Base-by-base conservation (phyloP, 441 rosid species). In the Aquilaria agallochum region DNA sequence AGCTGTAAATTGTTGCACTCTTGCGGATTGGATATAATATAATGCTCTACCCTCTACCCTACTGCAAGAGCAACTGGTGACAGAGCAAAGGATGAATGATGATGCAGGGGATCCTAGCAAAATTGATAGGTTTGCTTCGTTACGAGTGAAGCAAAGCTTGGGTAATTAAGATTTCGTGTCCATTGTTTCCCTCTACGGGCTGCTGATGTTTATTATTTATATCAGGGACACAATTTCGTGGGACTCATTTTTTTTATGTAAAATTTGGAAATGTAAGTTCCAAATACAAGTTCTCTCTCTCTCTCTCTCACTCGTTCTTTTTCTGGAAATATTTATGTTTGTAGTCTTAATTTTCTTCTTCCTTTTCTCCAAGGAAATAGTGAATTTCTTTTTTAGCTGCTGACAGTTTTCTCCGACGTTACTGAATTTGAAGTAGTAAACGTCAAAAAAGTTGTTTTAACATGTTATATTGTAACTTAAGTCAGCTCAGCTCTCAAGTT, bases 1-100 rank as follows among this genome's bases (percentile, higher is more conserved):
- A 56, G 65, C 54, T 78, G 83, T 78, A 77, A 76, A 82, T 66
- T 70, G 81, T 60, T 30, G 34, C 59, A 51, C 66, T 58, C 56
- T 45, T 32, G 60, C 61, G 68, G 68, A 49, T 48, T 34, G 58
- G 57, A 61, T 53, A 60, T 27, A 58, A 20, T 20, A 20, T 20
- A 40, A 40, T 40, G 45, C 52, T 59, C 55, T 66, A 1, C 15
- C 67, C 64, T 50, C 65, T 11, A 31, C 64, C 74, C 68, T 58
- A 65, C 63, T 58, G 68, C 60, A 53, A 69, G 75, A 58, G 68
- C 59, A 48, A 59, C 66, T 56, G 31, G 72, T 53, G 53, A 68
- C 50, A 46, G 57, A 33, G 60, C 55, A 60, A 31, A 10, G 44
- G 50, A 32, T 71, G 45, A 40, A 69, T 75, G 65, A 48, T 56